These are phyloP conservation scores for Termitomyces sp. DNA, from an alignment of 768 basidiomycete species.

Conservation along the genomic window DNA sequence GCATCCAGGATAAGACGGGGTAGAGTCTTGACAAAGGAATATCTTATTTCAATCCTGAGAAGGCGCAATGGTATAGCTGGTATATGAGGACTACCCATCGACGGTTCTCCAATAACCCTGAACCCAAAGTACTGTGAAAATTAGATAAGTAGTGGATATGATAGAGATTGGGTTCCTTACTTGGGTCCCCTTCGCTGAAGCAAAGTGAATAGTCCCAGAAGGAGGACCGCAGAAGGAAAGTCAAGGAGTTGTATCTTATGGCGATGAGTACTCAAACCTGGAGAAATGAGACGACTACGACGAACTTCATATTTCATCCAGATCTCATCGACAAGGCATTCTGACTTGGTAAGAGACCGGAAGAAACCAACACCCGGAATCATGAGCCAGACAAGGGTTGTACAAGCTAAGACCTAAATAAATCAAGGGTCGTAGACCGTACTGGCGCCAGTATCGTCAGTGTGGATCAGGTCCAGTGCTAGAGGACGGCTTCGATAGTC, in stretches of 20 bases:
- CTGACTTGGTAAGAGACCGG: slow-evolving; percentile 84
- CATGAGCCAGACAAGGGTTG: slow-evolving; percentile 80
- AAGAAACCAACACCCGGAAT: slow-evolving; percentile 80
- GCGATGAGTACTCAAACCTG: slow-evolving; percentile 42
- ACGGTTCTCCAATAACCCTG: slow-evolving; percentile 71
- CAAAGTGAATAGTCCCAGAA: slow-evolving; percentile 95
- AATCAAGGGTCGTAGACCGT: slow-evolving; percentile 40
- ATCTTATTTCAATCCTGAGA: slow-evolving; percentile 74
- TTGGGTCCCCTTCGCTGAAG: slow-evolving; percentile 84
- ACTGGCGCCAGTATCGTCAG: slow-evolving; percentile 21
- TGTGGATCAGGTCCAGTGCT: slow-evolving; percentile 32
- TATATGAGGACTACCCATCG: slow-evolving; percentile 65
- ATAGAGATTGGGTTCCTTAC: slow-evolving; percentile 32
- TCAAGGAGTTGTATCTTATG: neutral
- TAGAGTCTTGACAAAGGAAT: neutral
- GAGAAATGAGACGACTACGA: slow-evolving; percentile 80
- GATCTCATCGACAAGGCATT: slow-evolving; percentile 88
- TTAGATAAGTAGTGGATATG: neutral
- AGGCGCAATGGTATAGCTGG: slow-evolving; percentile 88
- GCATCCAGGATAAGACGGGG: neutral
- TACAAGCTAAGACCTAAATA: slow-evolving; percentile 58
- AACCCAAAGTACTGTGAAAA: slow-evolving; percentile 73
- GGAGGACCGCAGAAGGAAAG: slow-evolving; percentile 63
- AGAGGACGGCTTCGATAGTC: neutral
- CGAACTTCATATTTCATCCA: slow-evolving; percentile 67